phyloP scores from a whole-genome alignment of 441 rosid species.

The Erysimum cheiri region DNA sequence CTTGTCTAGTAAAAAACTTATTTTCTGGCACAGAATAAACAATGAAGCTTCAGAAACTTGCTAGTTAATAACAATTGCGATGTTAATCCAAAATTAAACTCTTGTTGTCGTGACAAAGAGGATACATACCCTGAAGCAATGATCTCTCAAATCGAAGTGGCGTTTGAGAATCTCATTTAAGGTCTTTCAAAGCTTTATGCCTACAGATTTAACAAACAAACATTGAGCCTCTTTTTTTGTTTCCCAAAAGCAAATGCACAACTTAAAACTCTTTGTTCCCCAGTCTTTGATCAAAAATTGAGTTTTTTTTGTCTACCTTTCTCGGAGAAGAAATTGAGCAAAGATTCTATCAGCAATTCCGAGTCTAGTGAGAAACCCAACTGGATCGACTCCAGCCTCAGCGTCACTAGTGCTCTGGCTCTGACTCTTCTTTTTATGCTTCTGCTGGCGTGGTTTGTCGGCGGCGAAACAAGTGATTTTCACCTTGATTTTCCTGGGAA shows the following conservation, averaged over 20 bases:
- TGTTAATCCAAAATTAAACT: background rate
- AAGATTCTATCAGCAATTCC: slow-evolving; percentile 80
- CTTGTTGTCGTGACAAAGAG: background rate
- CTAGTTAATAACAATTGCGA: slow-evolving; percentile 1
- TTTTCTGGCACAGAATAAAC: too few species aligned
- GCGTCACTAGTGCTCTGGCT: slow-evolving; percentile 35
- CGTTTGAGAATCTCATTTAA: slow-evolving; percentile 77
- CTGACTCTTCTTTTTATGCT: slow-evolving; percentile 39
- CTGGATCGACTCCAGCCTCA: slow-evolving; percentile 45
- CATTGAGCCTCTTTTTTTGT: background rate
- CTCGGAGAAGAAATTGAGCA: slow-evolving; percentile 91
- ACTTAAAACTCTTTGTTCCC: background rate
- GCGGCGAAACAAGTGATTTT: slow-evolving; percentile 44
- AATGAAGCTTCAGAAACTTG: slow-evolving; percentile 1
- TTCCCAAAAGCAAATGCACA: background rate
- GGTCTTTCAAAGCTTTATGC: slow-evolving; percentile 88
- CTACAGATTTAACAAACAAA: slow-evolving; percentile 46
- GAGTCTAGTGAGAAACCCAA: slow-evolving; percentile 59
- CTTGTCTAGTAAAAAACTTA: background rate
- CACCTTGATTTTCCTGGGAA: slow-evolving; percentile 47
- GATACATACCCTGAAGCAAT: slow-evolving; percentile 81
- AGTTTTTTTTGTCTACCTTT: slow-evolving; percentile 56
- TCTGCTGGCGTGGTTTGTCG: slow-evolving; percentile 41
- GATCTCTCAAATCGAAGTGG: slow-evolving; percentile 68
- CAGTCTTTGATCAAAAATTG: slow-evolving; percentile 24